phyloP scores from a whole-genome alignment of 148 eudicot species.

The Polygonum aviculare region DNA sequence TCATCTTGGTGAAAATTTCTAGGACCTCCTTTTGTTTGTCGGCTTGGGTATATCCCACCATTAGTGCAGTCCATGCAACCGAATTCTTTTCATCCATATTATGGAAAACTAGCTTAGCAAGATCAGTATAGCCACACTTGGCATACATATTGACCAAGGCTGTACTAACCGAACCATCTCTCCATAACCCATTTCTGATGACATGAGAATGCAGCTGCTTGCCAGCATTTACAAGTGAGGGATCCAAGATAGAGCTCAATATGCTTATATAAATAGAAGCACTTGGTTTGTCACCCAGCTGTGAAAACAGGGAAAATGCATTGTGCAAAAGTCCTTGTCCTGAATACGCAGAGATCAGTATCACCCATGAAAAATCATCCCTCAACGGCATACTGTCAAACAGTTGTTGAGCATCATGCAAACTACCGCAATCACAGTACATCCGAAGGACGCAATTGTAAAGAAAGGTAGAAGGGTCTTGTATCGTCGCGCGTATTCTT shows the following conservation, averaged over 20 bases:
- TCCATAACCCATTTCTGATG: constrained; percentile 18
- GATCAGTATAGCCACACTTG: constrained; percentile 24
- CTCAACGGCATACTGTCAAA: constrained; percentile 27
- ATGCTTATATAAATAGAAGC: constrained; percentile 15
- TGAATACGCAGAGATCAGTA: constrained; percentile 26
- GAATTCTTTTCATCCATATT: constrained; percentile 24
- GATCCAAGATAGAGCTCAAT: constrained; percentile 14
- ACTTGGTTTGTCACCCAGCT: constrained; percentile 4
- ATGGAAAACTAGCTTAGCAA: constrained; percentile 17
- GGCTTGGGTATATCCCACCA: constrained; percentile 25
- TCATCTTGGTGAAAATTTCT: constrained; percentile 17
- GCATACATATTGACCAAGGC: constrained; percentile 26
- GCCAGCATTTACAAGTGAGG: constrained; percentile 18
- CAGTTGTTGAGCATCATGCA: constrained; percentile 21
- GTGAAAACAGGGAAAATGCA: constrained; percentile 18
- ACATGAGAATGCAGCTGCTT: constrained; percentile 30
- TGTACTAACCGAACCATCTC: constrained; percentile 15
- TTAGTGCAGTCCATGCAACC: constrained; percentile 25
- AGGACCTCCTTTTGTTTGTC: constrained; percentile 13
- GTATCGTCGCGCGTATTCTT: not conserved
- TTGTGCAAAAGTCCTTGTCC: constrained; percentile 13
- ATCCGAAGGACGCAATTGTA: constrained; percentile 13
- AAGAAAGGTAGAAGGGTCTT: constrained; percentile 14
- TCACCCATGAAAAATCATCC: constrained; percentile 20
- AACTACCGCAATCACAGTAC: constrained; percentile 22